Evolutionary conservation across 768 basidiomycete species (phyloP).

Genomic region (Rhodotorula taiwanensis): DNA sequence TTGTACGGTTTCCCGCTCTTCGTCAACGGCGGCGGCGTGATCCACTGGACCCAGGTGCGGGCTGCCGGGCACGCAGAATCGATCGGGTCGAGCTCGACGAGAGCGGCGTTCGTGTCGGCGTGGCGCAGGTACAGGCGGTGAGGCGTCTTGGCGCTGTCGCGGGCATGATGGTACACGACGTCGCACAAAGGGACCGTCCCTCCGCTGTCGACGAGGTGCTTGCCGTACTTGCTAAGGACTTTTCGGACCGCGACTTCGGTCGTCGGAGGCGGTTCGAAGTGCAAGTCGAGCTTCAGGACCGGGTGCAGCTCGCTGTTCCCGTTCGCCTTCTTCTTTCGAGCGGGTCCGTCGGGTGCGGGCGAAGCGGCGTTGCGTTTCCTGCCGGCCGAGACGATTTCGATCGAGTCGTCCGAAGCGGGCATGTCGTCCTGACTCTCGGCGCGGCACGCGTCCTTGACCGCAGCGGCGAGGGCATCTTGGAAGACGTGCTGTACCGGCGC

Average conservation of each 20-base stretch:
- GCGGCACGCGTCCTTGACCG: not conserved
- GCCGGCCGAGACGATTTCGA: not conserved
- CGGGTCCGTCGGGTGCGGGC: too few species aligned
- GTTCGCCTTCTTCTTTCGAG: not conserved
- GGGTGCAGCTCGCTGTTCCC: not conserved
- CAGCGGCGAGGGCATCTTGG: not conserved
- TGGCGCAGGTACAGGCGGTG: conserved; percentile 6
- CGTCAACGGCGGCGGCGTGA: conserved; percentile 8
- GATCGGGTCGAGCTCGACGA: conserved; percentile 23
- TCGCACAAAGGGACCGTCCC: not conserved
- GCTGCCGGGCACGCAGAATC: conserved; percentile 1
- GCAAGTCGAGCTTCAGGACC: not conserved
- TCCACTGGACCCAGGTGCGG: not conserved
- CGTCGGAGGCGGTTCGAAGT: not conserved
- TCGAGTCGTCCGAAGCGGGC: not conserved
- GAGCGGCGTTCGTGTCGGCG: not conserved
- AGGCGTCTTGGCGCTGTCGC: conserved; percentile 1
- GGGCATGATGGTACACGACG: not conserved
- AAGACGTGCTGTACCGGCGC: conserved; percentile 6
- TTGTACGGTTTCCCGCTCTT: conserved; percentile 13
- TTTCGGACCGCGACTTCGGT: not conserved
- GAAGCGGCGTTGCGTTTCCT: not conserved
- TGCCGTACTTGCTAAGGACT: not conserved
- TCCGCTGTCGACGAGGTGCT: too few species aligned
- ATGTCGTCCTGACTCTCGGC: not conserved